These are phyloP conservation scores for Zizania latifolia DNA, from an alignment of 176 grass and related monocot species.

Conservation along the genomic window DNA sequence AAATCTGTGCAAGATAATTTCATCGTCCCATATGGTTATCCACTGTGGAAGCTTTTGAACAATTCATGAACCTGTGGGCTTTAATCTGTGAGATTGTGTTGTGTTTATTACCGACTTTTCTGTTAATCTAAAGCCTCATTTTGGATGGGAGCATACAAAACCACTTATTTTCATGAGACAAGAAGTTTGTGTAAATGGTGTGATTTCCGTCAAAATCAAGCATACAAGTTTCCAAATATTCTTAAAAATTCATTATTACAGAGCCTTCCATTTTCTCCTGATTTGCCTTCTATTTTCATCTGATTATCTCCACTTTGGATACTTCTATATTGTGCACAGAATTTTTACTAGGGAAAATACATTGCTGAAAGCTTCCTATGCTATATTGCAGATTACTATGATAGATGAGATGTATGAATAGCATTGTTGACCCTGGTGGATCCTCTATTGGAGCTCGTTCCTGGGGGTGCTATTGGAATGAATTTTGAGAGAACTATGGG, in stretches of 20 bases:
- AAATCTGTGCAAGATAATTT: not conserved
- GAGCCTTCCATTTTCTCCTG: not conserved
- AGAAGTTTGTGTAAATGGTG: not conserved
- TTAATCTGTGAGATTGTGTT: not conserved
- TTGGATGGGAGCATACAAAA: no score
- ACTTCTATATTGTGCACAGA: not conserved
- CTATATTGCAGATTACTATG: conserved; percentile 55
- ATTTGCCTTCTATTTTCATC: not conserved
- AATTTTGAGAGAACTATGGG: not conserved
- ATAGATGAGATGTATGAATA: conserved; percentile 63
- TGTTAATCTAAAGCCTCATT: not conserved
- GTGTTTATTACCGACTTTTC: not conserved
- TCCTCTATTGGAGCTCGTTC: not conserved
- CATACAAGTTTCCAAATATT: not conserved
- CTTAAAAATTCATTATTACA: not conserved
- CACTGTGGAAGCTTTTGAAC: not conserved
- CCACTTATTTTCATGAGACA: no score
- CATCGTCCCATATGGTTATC: not conserved
- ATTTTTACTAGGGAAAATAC: not conserved
- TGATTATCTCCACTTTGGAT: not conserved
- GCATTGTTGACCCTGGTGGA: no score
- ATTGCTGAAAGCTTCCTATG: not conserved
- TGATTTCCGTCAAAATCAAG: not conserved
- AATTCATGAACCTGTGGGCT: not conserved
- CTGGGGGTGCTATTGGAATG: not conserved